Conservation (phyloP, 257 asterid species). For the Solanum piurae region DNA sequence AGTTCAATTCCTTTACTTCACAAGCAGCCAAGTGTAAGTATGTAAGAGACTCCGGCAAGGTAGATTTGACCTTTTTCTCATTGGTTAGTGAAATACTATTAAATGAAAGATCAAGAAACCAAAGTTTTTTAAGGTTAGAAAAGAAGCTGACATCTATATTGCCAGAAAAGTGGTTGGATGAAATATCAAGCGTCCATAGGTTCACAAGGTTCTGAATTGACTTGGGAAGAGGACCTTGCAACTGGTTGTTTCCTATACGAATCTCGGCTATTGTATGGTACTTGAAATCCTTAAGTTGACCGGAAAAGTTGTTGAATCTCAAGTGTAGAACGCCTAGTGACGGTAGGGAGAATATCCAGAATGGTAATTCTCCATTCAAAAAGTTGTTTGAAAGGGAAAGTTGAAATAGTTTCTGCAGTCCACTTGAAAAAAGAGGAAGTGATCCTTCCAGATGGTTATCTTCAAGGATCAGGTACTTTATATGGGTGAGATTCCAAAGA, state of each 20-base stretch:
- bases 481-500: slow-evolving; percentile 6
- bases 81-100: not conserved
- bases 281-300: slow-evolving; percentile 11
- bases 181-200: not conserved
- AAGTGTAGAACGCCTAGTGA: not conserved
- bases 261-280: not conserved
- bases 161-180: not conserved
- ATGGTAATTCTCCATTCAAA: slow-evolving; percentile 3
- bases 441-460: not conserved
- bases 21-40: not conserved
- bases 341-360: slow-evolving; percentile 10
- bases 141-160: not conserved
- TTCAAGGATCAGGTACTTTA: not conserved
- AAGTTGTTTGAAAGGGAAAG: slow-evolving; percentile 3
- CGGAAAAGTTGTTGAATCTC: not conserved
- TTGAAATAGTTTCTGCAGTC: not conserved
- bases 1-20: not conserved
- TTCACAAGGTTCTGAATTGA: slow-evolving; percentile 13
- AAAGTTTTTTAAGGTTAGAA: not conserved
- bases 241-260: not conserved
- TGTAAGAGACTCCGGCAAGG: not conserved
- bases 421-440: not conserved
- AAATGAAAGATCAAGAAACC: not conserved
- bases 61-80: not conserved
- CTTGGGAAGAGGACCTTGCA: slow-evolving; percentile 12